phyloP scores from a whole-genome alignment of 768 basidiomycete genomes.

The Clitopilus hobsonii region DNA sequence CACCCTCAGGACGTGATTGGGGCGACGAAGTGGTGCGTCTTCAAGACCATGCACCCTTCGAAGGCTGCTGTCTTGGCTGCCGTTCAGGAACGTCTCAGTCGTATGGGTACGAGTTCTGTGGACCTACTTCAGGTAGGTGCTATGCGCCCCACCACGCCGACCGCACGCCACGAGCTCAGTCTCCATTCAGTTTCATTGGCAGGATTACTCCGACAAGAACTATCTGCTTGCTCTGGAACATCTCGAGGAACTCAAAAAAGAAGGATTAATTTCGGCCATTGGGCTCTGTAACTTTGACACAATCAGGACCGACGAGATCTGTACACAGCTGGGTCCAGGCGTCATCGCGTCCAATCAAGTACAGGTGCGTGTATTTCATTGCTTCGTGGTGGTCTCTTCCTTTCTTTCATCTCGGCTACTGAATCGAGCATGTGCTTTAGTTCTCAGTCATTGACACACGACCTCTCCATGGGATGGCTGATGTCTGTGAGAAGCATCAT shows the following conservation, averaged over 20 bases:
- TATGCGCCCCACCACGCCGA: not conserved
- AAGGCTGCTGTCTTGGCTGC: slow-evolving; percentile 55
- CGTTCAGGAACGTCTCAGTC: slow-evolving; percentile 64
- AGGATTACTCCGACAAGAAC: slow-evolving; percentile 52
- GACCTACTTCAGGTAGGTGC: slow-evolving; percentile 67
- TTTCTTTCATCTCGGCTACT: not conserved
- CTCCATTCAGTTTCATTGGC: slow-evolving; percentile 68
- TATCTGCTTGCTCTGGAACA: slow-evolving; percentile 41
- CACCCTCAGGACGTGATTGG: slow-evolving; percentile 46
- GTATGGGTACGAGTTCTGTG: slow-evolving; percentile 54
- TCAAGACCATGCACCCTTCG: slow-evolving; percentile 47
- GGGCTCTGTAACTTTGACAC: slow-evolving; percentile 84
- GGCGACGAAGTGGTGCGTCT: slow-evolving; percentile 87
- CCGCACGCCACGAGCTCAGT: not conserved
- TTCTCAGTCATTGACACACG: slow-evolving; percentile 81
- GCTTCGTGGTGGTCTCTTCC: not conserved
- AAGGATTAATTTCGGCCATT: slow-evolving; percentile 58
- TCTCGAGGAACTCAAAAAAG: slow-evolving; percentile 53
- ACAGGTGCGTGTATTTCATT: slow-evolving; percentile 42
- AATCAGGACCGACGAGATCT: slow-evolving; percentile 72
- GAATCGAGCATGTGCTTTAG: slow-evolving; percentile 26
- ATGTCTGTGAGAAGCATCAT: slow-evolving; percentile 67
- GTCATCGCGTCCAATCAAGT: slow-evolving; percentile 80
- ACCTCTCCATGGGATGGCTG: slow-evolving; percentile 71
- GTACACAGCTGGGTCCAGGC: slow-evolving; percentile 65